Evolutionary conservation across 2,329 filamentous ascomycete genomes (phyloP), one percentile per base, ranked within the genome.

Genomic region (Hypoxylon sp.): DNA sequence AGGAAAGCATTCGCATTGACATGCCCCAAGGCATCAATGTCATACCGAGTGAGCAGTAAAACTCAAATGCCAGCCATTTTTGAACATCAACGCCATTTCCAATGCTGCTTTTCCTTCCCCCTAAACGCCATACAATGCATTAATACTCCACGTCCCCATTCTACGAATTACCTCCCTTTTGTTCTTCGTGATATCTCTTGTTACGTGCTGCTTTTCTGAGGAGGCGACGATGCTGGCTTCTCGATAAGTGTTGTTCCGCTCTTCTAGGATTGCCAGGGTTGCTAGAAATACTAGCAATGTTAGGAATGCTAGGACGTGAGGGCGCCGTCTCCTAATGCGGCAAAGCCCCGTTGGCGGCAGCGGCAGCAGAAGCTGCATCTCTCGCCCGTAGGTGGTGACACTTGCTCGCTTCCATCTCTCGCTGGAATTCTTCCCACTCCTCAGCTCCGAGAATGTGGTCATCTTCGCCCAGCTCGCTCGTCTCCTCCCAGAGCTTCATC

Each of bases 381-480:
- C 47, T 42, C 19, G 59, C 11, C 46, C 66, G 66, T 11, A 65
- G 54, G 35, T 74, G 73, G 3, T 59, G 52, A 10, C 71, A 73
- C 51, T 68, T 58, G 47, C 24, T 51, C 8, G 51, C 53, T 39
- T 70, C 64, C 1, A 52, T 59, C 22, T 70, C 69, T n/a, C 52
- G 59, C 9, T 47, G 59, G 31, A 71, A 85, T 64, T 87, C 86
- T 5, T 81, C 80, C 59, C 78, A 78, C 74, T 98, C 96, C 80
- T 99, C 96, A 47, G 87, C 86, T 26, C 91, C 90, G 60, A 92
- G 84, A 52, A 92, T 83, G 74, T 91, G 91, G 76, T 99, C 96
- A 77, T 99, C 96, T 67, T 96, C 93, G 3, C 92, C 93, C 68
- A 95, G 85, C 71, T 96, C 93, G 75, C 93, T 97, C 17, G 90